Evolutionary conservation across 2,329 filamentous ascomycete species (phyloP), one percentile per base, ranked within the genome.

Genomic region (Decorospora gaudefroyi): DNA sequence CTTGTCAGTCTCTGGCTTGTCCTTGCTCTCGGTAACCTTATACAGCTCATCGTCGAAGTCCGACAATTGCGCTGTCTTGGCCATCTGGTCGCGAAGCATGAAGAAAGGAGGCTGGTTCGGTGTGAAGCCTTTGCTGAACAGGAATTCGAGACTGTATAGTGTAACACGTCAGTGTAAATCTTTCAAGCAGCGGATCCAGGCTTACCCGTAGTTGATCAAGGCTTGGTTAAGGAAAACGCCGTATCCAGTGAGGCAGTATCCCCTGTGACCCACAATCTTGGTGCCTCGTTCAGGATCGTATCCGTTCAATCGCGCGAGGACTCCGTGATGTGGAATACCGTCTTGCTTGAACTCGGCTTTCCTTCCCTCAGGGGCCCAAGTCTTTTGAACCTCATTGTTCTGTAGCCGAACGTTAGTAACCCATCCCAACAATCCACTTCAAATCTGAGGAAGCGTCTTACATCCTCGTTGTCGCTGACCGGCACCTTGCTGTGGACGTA

Each of bases 21-120:
- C 90, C 46, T 89, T 88, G 68, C 87, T 87, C 57, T 92, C 84
- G 16, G 79, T 79, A 42, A 99, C 92, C 76, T 97, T 97, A 80
- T 99, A 99, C 37, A 99, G 78, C 72, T 97, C 92, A 71, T 97
- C 93, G 66, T 99, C 93, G 65, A 99, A 99, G 65, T 96, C 88
- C 59, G 93, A 90, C 17, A 99, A 83, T 74, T 99, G 93, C 2
- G 93, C 93, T 0, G 93, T 99, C 79, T 97, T 97, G 49, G 88
- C 91, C 93, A 99, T 99, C 70, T 90, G 86, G 36, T 95, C 88
- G 72, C 88, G 88, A 3, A 92, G 81, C 88, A 97, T 96, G 78
- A 99, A 64, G 51, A 63, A 66, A 12, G 63, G 62, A 1, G 92
- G 66, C 46, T 67, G 63, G 55, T 92, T 83, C 6, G 88, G 85